phyloP scores from a whole-genome alignment of 73 alveolate genomes.

The Breviolum minutum region DNA sequence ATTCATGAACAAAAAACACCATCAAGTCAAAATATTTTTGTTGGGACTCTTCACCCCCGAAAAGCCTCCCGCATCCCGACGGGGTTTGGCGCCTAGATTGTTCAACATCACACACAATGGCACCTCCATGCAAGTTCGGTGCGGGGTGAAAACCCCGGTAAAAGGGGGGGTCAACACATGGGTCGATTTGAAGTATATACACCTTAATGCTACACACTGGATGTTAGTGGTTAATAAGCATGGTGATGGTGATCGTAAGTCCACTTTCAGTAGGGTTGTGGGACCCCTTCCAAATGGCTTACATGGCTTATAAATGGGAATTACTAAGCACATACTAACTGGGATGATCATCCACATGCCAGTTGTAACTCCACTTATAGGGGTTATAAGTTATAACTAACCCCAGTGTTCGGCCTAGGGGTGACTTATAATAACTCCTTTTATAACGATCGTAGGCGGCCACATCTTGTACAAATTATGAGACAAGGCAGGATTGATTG shows the following conservation, averaged over 20 bases:
- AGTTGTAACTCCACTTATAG: not conserved
- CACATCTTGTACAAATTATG: too few relatives aligned
- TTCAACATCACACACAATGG: slow-evolving; percentile 86
- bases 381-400: too few relatives aligned
- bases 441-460: too few relatives aligned
- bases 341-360: too few relatives aligned
- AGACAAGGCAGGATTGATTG: too few relatives aligned
- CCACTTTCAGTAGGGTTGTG: too few relatives aligned
- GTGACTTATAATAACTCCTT: not conserved
- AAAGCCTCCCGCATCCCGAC: not conserved
- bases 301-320: too few relatives aligned
- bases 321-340: too few relatives aligned
- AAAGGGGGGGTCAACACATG: too few relatives aligned
- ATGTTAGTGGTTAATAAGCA: not conserved
- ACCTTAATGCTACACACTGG: not conserved
- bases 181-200: too few relatives aligned
- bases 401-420: not conserved
- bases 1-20: not conserved
- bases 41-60: not conserved
- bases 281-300: too few relatives aligned
- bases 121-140: not conserved
- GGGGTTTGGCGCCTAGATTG: slow-evolving; percentile 27
- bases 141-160: not conserved
- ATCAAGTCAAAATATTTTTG: not conserved
- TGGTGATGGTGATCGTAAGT: too few relatives aligned